These are phyloP conservation scores for Glaciozyma martinii DNA, from an alignment of 768 basidiomycete genomes.

Conservation along the genomic window DNA sequence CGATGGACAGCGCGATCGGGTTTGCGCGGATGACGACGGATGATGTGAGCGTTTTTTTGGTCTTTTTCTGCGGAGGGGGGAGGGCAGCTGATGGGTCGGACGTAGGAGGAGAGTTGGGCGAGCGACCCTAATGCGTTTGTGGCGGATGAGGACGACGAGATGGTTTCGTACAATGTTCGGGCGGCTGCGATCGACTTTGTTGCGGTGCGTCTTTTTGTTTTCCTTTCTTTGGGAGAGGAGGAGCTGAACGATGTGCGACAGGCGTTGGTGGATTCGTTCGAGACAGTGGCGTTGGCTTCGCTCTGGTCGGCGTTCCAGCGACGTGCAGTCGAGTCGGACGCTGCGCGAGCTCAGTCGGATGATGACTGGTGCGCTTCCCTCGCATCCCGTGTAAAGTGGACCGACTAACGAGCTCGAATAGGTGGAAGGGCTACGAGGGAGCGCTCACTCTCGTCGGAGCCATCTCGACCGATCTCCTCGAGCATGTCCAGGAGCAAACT, in stretches of 20 bases:
- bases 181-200: slow-evolving; percentile 77
- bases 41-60: slow-evolving; percentile 49
- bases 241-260: not conserved
- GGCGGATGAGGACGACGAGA: slow-evolving; percentile 88
- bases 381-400: not conserved
- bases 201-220: slow-evolving; percentile 46
- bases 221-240: not conserved
- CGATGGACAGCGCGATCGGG: slow-evolving; percentile 62
- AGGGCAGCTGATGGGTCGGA: not conserved
- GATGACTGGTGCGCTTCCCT: slow-evolving; percentile 22
- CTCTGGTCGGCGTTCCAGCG: slow-evolving; percentile 25
- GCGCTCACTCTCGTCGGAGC: slow-evolving; percentile 53
- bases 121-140: slow-evolving; percentile 85
- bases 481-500: slow-evolving; percentile 66
- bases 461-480: slow-evolving; percentile 64
- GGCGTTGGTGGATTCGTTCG: slow-evolving; percentile 20
- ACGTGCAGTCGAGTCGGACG: slow-evolving; percentile 3
- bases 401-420: not conserved
- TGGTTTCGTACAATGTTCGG: slow-evolving; percentile 67
- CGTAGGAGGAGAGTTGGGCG: slow-evolving; percentile 82
- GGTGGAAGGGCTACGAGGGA: slow-evolving; percentile 87
- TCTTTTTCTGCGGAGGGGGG: not conserved
- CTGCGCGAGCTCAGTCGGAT: slow-evolving; percentile 11
- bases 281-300: slow-evolving; percentile 3
- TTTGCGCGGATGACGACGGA: slow-evolving; percentile 83